Base-by-base conservation (phyloP, 495 filamentous ascomycete genomes). In the Penicillium tannophilum region DNA sequence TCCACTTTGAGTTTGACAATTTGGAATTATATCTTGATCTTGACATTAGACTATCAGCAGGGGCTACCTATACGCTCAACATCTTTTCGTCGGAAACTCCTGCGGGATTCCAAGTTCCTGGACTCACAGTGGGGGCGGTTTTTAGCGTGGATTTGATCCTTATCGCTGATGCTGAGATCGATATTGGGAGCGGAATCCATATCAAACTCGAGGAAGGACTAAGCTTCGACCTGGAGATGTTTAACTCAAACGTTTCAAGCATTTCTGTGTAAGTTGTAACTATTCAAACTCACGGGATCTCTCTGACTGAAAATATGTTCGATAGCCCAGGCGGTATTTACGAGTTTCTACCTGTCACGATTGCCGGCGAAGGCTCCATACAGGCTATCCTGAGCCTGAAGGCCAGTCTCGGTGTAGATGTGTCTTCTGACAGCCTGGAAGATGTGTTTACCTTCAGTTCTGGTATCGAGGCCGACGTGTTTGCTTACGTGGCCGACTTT, bases 261-360 rank as follows among this genome's bases (percentile, higher is more conserved):
- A 59, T 84, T 12, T 73, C 68, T 30, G 71, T 84, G 80, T 82
- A 65, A 74, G 59, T 43, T 23, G 11, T 1, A 7, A 10, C 2
- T 4, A 24, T 28, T 24, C 23, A 44, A 23, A 41, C 35, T 12
- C 9, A 1, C 16, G 3, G 9, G 3, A 26, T 45, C 9, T 45
- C 7, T 44, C 52, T 41, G n/a, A 49, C 46, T 17, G 3, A 41
- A 3, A 3, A 30, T 4, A 39, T 52, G 2, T 39, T 19, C 4
- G 30, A 43, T 47, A 82, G 79, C 43, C 77, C 78, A 49, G 81
- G 81, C 36, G 83, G 72, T 28, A 57, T 73, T n/a, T 84, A 81
- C 62, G 81, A 84, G 58, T 84, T 86, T 54, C 75, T 86, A 14
- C 82, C 83, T 5, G 77, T 84, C 12, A 78, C 70, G 2, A 67